Base-by-base conservation (phyloP, 352 stramenopile species). In the Bremia lactucae region DNA sequence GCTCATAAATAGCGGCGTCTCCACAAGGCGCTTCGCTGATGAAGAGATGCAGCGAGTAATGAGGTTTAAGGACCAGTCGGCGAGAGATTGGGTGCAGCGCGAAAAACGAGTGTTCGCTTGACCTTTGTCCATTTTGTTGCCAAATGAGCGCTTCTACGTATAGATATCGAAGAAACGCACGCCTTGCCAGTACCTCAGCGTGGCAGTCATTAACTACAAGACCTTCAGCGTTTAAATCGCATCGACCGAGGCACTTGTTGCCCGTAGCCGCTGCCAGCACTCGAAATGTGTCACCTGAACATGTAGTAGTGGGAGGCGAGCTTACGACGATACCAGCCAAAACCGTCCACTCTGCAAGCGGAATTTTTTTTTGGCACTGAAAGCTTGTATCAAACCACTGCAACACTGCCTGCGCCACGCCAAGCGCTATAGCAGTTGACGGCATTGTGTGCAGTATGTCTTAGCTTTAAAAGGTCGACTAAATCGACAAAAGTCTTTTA, bases 21-120 rank as follows among this genome's bases (percentile, higher is more conserved):
- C 89, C 92, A 60, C 92, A 97, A 5, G 92, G 92, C 9, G 86
- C 77, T 65, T 96, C 88, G 38, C 72, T 96, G 39, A 96, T 82
- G 49, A 87, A 97, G 8, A 97, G 62, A 63, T 96, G 83, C 24
- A 97, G 63, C 24, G 68, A 60, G 46, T 87, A 62, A 28, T 74
- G 49, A 1, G 43, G 31, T 36, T 72, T 76, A n/a, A 94, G 55
- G 14, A 40, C 26, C 20, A 86, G 59, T 39, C 70, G 71, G 10
- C 25, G 24, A 0, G 52, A 74, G 22, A 44, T 52, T 1, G 36
- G 6, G 11, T 65, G 39, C 1, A 54, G 53, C 34, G 63, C 43
- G 44, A 87, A 89, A 23, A 87, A 61, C 29, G 72, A 85, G 18
- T 42, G 25, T 1, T 48, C 21, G 9, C 28, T 61, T 18, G 38